Conservation (phyloP, 2,329 filamentous ascomycete species). For the Verticillium dahliae region DNA sequence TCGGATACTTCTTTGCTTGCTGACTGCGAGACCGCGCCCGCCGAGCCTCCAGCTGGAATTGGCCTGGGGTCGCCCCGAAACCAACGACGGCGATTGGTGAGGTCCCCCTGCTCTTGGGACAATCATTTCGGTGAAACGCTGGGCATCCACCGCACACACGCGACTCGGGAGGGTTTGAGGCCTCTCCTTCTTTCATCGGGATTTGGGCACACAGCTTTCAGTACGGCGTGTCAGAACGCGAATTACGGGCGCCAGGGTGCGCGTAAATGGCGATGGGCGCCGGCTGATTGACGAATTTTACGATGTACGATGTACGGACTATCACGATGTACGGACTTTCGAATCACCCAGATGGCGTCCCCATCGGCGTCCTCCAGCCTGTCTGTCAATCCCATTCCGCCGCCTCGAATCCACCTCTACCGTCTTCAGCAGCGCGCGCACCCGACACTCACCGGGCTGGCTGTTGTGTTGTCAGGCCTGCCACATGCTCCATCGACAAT, state of each 20-base stretch:
- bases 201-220: neutral
- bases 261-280: neutral
- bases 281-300: neutral
- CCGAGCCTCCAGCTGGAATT: neutral
- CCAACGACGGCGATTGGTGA: neutral
- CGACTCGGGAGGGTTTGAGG: neutral
- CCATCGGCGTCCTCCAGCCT: neutral
- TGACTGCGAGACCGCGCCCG: neutral
- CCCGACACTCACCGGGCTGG: neutral
- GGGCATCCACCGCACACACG: neutral
- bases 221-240: neutral
- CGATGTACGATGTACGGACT: neutral
- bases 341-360: neutral
- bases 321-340: neutral
- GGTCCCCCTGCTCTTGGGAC: neutral
- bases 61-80: neutral
- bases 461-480: too few relatives aligned
- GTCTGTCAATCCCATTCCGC: neutral
- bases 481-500: too few relatives aligned
- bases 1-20: neutral
- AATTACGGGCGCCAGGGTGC: neutral
- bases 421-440: neutral
- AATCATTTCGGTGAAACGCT: slow-evolving; percentile 1
- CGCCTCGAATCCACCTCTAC: neutral
- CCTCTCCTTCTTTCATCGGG: neutral